Base-by-base conservation (phyloP, 352 stramenopile species). In the Thraustochytrium sp. region DNA sequence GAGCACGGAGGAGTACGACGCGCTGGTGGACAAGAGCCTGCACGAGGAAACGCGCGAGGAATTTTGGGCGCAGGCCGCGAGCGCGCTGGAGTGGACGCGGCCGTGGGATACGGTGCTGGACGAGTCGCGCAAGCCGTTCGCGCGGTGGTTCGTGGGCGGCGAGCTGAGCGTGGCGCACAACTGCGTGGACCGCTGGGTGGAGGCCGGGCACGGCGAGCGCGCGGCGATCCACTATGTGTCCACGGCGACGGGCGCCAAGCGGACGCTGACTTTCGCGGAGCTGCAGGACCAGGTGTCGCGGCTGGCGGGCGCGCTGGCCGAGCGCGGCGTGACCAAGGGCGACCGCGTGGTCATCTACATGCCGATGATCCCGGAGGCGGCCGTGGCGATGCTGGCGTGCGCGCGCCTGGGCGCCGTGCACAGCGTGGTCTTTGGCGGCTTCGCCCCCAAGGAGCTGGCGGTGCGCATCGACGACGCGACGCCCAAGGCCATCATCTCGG, bases 331-430 rank as follows among this genome's bases (percentile, higher is more conserved):
- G 13, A 26, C 84, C 53, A 86, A 86, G 53, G 89, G 89, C 16
- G 88, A 92, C 85, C 59, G 76, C 34, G 93, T 97, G 8, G 89
- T 94, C 38, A 94, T 98, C 54, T 98, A 97, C 89, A 96, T 97
- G 93, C 94, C 94, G n/a, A 97, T 97, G 91, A 96, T 98, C 75
- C 93, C 93, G 0, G 92, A 98, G 86, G 88, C 92, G 3, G 89
- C 90, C 9, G 92, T 96, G 72, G 91, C 93, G n/a, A 97, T 98
- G 94, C 86, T 98, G 21, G 93, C 93, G 2, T 97, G 93, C 76
- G 92, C 92, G 8, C 91, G 93, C 36, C 93, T 98, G 72, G 93
- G 93, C 38, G 94, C 93, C 21, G 89, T 97, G 29, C 94, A 98
- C 87, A 93, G 89, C 40, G 93, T 97, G 0, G 92, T 97, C 26